Percentiles rank a stretch among this genome's conserved stretches.
Evolutionary conservation across 768 basidiomycete species (phyloP).

Genomic region (Tylopilus sp.): DNA sequence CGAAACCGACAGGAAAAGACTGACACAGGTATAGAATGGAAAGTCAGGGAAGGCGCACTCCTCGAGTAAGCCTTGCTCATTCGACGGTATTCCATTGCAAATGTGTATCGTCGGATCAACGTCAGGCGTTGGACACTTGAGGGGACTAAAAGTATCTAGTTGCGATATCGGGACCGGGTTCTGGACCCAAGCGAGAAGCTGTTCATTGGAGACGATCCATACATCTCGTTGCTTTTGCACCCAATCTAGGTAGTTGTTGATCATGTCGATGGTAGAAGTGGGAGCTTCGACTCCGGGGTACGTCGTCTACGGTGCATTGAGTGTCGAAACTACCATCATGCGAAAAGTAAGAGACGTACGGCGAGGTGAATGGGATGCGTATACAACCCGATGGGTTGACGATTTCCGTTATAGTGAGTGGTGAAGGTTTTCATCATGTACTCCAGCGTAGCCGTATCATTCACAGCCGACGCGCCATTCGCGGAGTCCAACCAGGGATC

Average conservation of each 20-base stretch:
- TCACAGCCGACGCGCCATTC: not conserved
- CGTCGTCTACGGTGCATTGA: not conserved
- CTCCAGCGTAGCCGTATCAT: not conserved
- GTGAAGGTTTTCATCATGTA: not conserved
- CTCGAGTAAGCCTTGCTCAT: not conserved
- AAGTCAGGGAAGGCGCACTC: not conserved
- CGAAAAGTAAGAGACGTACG: not conserved
- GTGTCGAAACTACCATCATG: not conserved
- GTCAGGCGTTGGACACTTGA: not conserved
- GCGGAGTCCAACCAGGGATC: not conserved
- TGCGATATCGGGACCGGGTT: not conserved
- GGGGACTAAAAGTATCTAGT: not conserved
- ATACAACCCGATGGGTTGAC: not conserved
- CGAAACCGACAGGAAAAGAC: not conserved
- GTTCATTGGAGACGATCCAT: not conserved
- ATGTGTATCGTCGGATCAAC: not conserved
- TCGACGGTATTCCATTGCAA: not conserved
- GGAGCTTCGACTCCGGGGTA: conserved; percentile 1
- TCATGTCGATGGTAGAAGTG: not conserved
- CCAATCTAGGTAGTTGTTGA: not conserved
- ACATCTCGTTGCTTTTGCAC: not conserved
- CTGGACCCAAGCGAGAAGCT: not conserved
- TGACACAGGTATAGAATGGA: not conserved
- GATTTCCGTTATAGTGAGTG: not conserved
- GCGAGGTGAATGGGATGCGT: not conserved